A percentile compares a stretch with the other conserved stretches of the same genome.
Evolutionary conservation across 2,329 filamentous ascomycete species (phyloP).

Genomic region (Fusarium verrucosum): DNA sequence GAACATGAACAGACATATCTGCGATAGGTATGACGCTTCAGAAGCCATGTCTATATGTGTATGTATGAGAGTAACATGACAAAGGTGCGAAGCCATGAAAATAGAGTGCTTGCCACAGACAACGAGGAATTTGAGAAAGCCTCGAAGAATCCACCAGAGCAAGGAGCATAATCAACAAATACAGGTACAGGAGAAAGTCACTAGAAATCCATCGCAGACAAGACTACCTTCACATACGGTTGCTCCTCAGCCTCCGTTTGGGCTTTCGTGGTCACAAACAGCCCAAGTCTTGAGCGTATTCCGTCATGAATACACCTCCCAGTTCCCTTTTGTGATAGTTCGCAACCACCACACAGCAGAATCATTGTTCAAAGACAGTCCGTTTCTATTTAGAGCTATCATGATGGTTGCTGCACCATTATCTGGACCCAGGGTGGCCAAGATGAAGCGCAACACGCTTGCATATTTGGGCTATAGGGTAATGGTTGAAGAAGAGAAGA

Average conservation of each 20-base stretch:
- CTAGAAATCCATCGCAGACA: not conserved
- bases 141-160: conserved; percentile 44
- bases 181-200: not conserved
- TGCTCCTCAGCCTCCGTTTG: conserved; percentile 43
- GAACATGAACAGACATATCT: conserved; percentile 37
- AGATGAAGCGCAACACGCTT: conserved; percentile 54
- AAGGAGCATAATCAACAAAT: conserved; percentile 25
- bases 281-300: conserved; percentile 49
- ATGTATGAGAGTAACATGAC: not conserved
- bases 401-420: conserved; percentile 51
- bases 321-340: conserved; percentile 53
- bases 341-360: conserved; percentile 44
- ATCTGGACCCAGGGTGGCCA: conserved; percentile 44
- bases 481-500: conserved; percentile 53
- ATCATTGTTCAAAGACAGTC: conserved; percentile 48
- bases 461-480: conserved; percentile 55
- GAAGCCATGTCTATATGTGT: not conserved
- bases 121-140: conserved; percentile 45
- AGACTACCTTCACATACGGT: not conserved
- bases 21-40: conserved; percentile 41
- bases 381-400: conserved; percentile 52
- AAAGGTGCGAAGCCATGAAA: conserved; percentile 42
- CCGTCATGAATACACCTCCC: conserved; percentile 45
- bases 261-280: conserved; percentile 53
- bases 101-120: conserved; percentile 45